Evolutionary conservation across 768 basidiomycete species (phyloP).

Genomic region (Albatrellus ellisii): DNA sequence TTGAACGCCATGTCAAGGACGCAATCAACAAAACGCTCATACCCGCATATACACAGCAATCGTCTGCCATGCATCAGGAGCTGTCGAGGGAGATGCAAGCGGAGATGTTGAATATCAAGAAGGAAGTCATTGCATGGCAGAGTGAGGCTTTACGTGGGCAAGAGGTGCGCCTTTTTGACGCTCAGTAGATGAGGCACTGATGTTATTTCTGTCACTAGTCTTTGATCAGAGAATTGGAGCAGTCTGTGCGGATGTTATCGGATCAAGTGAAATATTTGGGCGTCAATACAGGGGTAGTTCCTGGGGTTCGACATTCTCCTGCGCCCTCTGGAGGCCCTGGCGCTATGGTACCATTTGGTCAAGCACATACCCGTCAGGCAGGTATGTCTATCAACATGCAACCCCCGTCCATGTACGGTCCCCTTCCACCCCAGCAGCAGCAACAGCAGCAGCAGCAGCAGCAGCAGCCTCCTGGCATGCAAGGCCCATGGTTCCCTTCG

Average conservation of each 20-base stretch:
- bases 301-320: slow-evolving; percentile 14
- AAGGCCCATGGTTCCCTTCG: slow-evolving; percentile 43
- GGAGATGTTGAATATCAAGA: slow-evolving; percentile 67
- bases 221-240: slow-evolving; percentile 71
- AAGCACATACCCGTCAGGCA: slow-evolving; percentile 18
- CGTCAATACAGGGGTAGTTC: slow-evolving; percentile 28
- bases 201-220: slow-evolving; percentile 26
- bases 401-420: slow-evolving; percentile 22
- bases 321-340: slow-evolving; percentile 8
- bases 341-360: slow-evolving; percentile 5
- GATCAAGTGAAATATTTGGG: slow-evolving; percentile 77
- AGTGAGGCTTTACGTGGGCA: slow-evolving; percentile 64
- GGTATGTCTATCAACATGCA: slow-evolving; percentile 21
- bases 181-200: slow-evolving; percentile 6
- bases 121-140: slow-evolving; percentile 74
- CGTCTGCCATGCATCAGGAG: slow-evolving; percentile 70
- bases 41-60: slow-evolving; percentile 63
- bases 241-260: slow-evolving; percentile 55
- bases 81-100: slow-evolving; percentile 59
- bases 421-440: slow-evolving; percentile 13
- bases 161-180: slow-evolving; percentile 38
- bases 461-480: slow-evolving; percentile 16
- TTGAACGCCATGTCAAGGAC: slow-evolving; percentile 77
- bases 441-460: slow-evolving; percentile 12
- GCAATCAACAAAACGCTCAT: slow-evolving; percentile 59